Percentiles rank a stretch among this genome's conserved stretches.
phyloP scores from a whole-genome alignment of 495 filamentous ascomycete genomes.

The Arthonia radiata region DNA sequence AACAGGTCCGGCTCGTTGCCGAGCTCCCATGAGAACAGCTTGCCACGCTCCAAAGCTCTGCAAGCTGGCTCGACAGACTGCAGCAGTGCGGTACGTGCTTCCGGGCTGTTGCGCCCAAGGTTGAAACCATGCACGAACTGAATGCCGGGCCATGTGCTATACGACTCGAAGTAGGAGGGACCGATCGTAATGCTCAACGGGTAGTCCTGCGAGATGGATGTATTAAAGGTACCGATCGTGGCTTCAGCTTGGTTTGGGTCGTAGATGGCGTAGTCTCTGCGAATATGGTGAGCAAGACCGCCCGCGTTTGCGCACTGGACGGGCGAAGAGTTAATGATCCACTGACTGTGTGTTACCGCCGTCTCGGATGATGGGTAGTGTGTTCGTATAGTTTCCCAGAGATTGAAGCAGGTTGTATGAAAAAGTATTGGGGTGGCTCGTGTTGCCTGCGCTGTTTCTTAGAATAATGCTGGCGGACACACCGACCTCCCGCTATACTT shows the following conservation, averaged over 20 bases:
- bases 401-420: conserved; percentile 31
- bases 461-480: background rate
- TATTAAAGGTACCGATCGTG: conserved; percentile 27
- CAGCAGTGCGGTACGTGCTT: conserved; percentile 24
- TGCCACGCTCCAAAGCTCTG: conserved; percentile 25
- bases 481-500: background rate
- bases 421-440: conserved; percentile 26
- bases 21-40: conserved; percentile 32
- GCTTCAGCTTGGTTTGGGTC: conserved; percentile 26
- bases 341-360: conserved; percentile 33
- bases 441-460: conserved; percentile 4
- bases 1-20: conserved; percentile 47
- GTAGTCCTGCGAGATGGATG: conserved; percentile 27
- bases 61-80: conserved; percentile 33
- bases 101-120: conserved; percentile 27
- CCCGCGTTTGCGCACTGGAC: too few species aligned
- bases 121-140: conserved; percentile 43
- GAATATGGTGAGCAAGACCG: background rate
- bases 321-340: too few species aligned
- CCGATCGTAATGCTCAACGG: conserved; percentile 36
- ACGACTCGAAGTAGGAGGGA: conserved; percentile 39
- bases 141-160: conserved; percentile 27
- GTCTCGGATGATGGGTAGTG: conserved; percentile 31
- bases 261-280: conserved; percentile 33
- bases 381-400: conserved; percentile 19